Evolutionary conservation across 1,139 yeast genomes (phyloP).

Genomic region (Blastobotrys apis): DNA sequence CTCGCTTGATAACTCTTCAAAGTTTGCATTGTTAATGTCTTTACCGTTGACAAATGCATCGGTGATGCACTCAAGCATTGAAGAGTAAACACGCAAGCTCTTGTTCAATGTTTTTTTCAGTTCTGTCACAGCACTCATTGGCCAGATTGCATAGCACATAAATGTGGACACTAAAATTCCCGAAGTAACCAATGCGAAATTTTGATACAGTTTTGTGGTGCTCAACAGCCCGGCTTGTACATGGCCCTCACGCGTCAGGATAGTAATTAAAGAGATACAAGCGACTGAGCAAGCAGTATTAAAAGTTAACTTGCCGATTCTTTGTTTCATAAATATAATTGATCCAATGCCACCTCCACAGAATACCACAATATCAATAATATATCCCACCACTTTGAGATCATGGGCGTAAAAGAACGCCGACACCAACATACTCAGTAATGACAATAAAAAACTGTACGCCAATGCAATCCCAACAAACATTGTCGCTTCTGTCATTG

Average conservation of each 20-base stretch:
- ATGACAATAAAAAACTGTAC: conserved; percentile 54
- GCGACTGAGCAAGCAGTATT: conserved; percentile 81
- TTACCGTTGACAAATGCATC: conserved; percentile 54
- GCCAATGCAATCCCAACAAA: conserved; percentile 55
- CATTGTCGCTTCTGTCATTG: conserved; percentile 69
- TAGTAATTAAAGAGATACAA: conserved; percentile 64
- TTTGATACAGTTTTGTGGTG: conserved; percentile 49
- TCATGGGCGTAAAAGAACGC: conserved; percentile 46
- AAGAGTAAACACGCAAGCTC: conserved; percentile 52
- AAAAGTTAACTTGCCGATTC: conserved; percentile 62
- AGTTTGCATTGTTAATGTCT: conserved; percentile 40
- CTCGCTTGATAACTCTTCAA: conserved; percentile 38
- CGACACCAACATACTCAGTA: conserved; percentile 52
- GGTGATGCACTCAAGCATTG: conserved; percentile 47
- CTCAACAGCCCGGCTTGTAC: conserved; percentile 61
- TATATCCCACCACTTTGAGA: conserved; percentile 49
- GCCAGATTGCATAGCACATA: conserved; percentile 61
- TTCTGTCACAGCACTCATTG: conserved; percentile 51
- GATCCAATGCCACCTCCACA: conserved; percentile 58
- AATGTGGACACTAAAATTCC: conserved; percentile 60
- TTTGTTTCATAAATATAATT: conserved; percentile 66
- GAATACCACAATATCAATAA: conserved; percentile 51
- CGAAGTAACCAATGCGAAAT: conserved; percentile 53
- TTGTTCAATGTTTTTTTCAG: conserved; percentile 49
- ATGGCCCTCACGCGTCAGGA: conserved; percentile 74